A percentile compares a stretch with the other conserved stretches of the same genome.
Evolutionary conservation across 768 basidiomycete species (phyloP).

Genomic region (Mycena haematopus): DNA sequence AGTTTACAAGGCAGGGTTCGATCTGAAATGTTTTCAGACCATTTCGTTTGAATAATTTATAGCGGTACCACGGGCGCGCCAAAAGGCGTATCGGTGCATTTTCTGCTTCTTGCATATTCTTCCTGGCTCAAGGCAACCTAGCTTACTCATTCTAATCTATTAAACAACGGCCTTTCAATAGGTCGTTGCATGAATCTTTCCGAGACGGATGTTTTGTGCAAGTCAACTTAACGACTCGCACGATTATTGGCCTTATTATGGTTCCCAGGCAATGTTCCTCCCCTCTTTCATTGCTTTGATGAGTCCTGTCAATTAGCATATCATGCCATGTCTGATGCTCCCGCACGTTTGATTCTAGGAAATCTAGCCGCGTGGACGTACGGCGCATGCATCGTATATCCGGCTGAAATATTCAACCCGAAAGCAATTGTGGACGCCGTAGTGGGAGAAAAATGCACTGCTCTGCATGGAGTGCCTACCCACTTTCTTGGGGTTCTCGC

Average conservation of each 20-base stretch:
- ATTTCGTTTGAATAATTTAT: not conserved
- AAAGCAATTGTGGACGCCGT: slow-evolving; percentile 73
- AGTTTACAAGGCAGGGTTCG: slow-evolving; percentile 79
- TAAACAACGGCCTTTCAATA: slow-evolving; percentile 79
- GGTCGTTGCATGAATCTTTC: slow-evolving; percentile 75
- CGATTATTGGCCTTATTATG: slow-evolving; percentile 13
- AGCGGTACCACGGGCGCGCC: slow-evolving; percentile 85
- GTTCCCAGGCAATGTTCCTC: slow-evolving; percentile 75
- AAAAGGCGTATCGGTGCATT: slow-evolving; percentile 80
- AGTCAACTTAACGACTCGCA: slow-evolving; percentile 29
- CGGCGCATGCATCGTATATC: slow-evolving; percentile 76
- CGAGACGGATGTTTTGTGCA: slow-evolving; percentile 72
- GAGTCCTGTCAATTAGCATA: slow-evolving; percentile 47
- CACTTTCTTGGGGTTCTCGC: slow-evolving; percentile 80
- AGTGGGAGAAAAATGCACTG: slow-evolving; percentile 73
- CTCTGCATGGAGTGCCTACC: slow-evolving; percentile 85
- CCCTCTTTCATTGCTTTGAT: slow-evolving; percentile 91
- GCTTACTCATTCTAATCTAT: slow-evolving; percentile 80
- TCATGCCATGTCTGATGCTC: slow-evolving; percentile 21
- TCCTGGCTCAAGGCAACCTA: slow-evolving; percentile 33
- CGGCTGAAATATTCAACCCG: slow-evolving; percentile 70
- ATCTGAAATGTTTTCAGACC: slow-evolving; percentile 5
- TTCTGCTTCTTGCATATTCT: not conserved
- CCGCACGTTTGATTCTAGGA: slow-evolving; percentile 76
- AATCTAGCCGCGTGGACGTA: slow-evolving; percentile 82